Evolutionary conservation across 1,284 basidiomycete species (phyloP).

Genomic region (Inonotus obliquus): DNA sequence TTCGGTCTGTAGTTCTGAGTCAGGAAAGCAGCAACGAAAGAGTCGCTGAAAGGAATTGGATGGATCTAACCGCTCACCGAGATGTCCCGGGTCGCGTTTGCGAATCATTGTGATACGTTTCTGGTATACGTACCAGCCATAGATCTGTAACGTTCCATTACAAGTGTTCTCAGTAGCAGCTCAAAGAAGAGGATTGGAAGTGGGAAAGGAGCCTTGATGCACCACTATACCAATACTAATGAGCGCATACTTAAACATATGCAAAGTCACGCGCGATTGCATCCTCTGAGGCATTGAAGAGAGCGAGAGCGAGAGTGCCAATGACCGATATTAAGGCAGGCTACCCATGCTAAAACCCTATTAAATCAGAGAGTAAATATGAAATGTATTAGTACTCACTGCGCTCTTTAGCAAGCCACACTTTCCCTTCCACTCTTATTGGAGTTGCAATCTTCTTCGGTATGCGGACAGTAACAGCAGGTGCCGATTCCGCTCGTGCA

Average conservation of each 20-base stretch:
- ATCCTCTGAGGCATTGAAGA: slow-evolving; percentile 86
- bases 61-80: slow-evolving; percentile 50
- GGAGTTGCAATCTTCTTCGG: slow-evolving; percentile 89
- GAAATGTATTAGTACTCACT: slow-evolving; percentile 43
- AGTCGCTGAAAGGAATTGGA: background rate
- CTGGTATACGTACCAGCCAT: slow-evolving; percentile 87
- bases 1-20: slow-evolving; percentile 52
- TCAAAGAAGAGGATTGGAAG: background rate
- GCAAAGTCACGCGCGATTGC: slow-evolving; percentile 75
- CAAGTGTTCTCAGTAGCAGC: background rate
- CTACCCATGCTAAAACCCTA: slow-evolving; percentile 68
- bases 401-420: slow-evolving; percentile 98
- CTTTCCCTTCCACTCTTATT: slow-evolving; percentile 93
- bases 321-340: slow-evolving; percentile 90
- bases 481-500: background rate
- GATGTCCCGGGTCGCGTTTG: slow-evolving; percentile 85
- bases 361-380: background rate
- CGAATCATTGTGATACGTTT: slow-evolving; percentile 89
- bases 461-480: slow-evolving; percentile 50
- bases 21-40: background rate
- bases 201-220: background rate
- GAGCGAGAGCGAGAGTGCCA: slow-evolving; percentile 80
- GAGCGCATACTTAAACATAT: slow-evolving; percentile 75
- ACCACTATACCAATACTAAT: slow-evolving; percentile 72
- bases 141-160: slow-evolving; percentile 45